Evolutionary conservation across 352 stramenopile species (phyloP).

Genomic region (Labyrinthula sp.): DNA sequence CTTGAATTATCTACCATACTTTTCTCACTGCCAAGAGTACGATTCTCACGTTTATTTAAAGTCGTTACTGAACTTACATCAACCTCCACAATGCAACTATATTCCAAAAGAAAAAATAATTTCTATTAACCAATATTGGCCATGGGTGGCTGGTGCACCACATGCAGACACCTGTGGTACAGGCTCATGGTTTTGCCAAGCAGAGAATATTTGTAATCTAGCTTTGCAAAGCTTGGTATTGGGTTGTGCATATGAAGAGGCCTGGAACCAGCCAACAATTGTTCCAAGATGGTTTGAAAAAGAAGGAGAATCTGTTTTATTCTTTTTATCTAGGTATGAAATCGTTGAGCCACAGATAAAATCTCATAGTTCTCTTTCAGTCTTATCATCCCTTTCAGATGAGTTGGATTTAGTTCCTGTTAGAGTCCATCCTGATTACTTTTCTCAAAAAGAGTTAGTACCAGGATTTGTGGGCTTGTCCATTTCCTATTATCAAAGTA

Average conservation of each 20-base stretch:
- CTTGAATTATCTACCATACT: conserved; percentile 79
- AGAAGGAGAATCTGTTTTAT: conserved; percentile 47
- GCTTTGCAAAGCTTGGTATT: no score
- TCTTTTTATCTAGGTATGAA: conserved; percentile 68
- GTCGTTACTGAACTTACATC: conserved; percentile 77
- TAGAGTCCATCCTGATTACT: conserved; percentile 33
- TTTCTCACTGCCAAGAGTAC: conserved; percentile 78
- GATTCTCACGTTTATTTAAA: conserved; percentile 70
- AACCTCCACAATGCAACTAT: conserved; percentile 51
- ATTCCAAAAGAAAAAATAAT: conserved; percentile 61
- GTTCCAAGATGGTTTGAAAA: conserved; percentile 65
- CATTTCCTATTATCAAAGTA: conserved; percentile 35
- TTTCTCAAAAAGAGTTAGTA: conserved; percentile 26
- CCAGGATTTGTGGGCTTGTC: conserved; percentile 29
- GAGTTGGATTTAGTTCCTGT: no score
- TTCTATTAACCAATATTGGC: conserved; percentile 69
- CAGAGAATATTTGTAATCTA: no score
- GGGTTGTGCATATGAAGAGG: conserved; percentile 65
- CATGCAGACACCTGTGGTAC: no score
- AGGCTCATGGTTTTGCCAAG: no score
- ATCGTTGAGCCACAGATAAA: no score
- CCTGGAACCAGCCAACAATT: conserved; percentile 36
- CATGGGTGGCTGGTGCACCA: no score
- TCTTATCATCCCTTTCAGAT: no score
- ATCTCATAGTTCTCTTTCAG: no score